These are phyloP conservation scores for Penicillium sp. DNA, from an alignment of 2,329 filamentous ascomycete species.

Conservation along the genomic window DNA sequence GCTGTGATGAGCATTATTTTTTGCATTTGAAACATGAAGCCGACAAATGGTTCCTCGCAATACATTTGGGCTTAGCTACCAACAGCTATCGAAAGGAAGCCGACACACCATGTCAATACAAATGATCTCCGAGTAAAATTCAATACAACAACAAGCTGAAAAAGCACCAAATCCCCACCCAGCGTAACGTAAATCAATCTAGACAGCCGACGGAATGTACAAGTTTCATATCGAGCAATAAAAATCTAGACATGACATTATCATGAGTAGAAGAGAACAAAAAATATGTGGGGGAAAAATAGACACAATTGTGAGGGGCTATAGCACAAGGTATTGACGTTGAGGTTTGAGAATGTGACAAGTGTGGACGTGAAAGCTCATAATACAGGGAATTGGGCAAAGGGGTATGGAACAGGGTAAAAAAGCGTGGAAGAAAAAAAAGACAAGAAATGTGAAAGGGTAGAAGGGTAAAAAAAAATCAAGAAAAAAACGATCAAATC, in stretches of 20 bases:
- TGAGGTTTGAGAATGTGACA: slow-evolving; percentile 13
- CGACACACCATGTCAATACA: neutral
- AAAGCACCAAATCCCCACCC: neutral
- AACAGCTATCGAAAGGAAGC: slow-evolving; percentile 10
- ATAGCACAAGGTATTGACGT: slow-evolving; percentile 25
- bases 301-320: slow-evolving; percentile 3
- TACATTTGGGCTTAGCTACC: no score
- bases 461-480: slow-evolving; percentile 15
- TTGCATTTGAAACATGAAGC: no score
- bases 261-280: slow-evolving; percentile 10
- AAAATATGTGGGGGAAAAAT: slow-evolving; percentile 14
- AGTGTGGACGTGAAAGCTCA: slow-evolving; percentile 17
- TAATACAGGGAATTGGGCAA: slow-evolving; percentile 23
- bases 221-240: slow-evolving; percentile 10
- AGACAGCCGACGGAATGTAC: slow-evolving; percentile 22
- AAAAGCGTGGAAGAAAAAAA: slow-evolving; percentile 15
- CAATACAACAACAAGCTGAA: neutral
- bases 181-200: slow-evolving; percentile 11
- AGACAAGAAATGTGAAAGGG: slow-evolving; percentile 13
- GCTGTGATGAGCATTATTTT: no score
- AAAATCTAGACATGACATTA: slow-evolving; percentile 22
- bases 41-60: no score
- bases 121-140: neutral
- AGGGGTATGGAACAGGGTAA: slow-evolving; percentile 9
- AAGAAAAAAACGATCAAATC: slow-evolving; percentile 13